Evolutionary conservation across 225 moss, liverwort and hornwort genomes (phyloP).

Genomic region (Pseudoscleropodium purum): DNA sequence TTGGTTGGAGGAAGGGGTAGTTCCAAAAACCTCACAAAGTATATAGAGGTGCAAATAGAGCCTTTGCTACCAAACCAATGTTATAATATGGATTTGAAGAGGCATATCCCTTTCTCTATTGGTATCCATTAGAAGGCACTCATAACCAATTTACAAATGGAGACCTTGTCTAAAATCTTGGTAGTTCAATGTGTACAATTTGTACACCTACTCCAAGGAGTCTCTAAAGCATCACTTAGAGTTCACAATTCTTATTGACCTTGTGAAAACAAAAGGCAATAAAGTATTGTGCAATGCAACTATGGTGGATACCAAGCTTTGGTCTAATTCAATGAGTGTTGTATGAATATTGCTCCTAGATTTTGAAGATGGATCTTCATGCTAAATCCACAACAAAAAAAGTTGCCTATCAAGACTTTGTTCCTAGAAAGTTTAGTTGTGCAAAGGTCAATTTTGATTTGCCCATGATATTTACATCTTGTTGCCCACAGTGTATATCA

Average conservation of each 20-base stretch:
- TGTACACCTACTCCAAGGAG: neutral
- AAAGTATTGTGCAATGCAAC: neutral
- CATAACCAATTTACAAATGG: neutral
- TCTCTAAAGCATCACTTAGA: neutral
- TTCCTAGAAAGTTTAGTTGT: rapidly evolving
- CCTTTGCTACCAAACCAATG: too few relatives aligned
- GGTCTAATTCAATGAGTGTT: neutral
- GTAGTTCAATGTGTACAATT: too few relatives aligned
- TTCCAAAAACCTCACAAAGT: neutral
- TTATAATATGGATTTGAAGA: too few relatives aligned
- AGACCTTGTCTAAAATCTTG: neutral
- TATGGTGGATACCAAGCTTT: too few relatives aligned
- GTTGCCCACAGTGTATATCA: neutral
- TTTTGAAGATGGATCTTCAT: too few relatives aligned
- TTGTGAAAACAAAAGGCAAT: neutral
- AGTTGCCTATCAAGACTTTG: rapidly evolving
- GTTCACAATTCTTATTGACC: too few relatives aligned
- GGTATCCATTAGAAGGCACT: neutral
- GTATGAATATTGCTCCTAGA: neutral
- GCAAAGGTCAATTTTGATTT: neutral
- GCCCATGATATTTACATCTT: neutral
- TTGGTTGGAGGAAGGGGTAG: too few relatives aligned
- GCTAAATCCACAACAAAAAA: too few relatives aligned
- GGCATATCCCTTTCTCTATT: neutral
- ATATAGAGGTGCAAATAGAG: rapidly evolving